These are phyloP conservation scores for Amesomyces nigricolor DNA, from an alignment of 2,329 filamentous ascomycete genomes.

Conservation along the genomic window DNA sequence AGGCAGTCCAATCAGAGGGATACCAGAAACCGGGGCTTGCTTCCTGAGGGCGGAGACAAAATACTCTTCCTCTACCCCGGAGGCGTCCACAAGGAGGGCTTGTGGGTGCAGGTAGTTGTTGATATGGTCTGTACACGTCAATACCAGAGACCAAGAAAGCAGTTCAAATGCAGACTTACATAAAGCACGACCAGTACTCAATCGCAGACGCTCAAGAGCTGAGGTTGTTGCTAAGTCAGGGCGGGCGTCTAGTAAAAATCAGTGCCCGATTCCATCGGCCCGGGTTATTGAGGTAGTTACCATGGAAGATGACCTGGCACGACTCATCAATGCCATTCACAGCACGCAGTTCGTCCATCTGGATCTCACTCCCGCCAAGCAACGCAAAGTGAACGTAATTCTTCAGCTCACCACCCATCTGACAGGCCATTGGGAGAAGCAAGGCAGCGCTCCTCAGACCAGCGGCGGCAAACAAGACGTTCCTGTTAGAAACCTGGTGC, in stretches of 20 bases:
- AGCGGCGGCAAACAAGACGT: slow-evolving; percentile 74
- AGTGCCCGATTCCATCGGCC: slow-evolving; percentile 8
- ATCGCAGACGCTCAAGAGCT: slow-evolving; percentile 62
- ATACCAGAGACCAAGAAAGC: not conserved
- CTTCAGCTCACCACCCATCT: slow-evolving; percentile 65
- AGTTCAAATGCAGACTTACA: slow-evolving; percentile 37
- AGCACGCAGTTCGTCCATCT: slow-evolving; percentile 61
- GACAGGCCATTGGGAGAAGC: slow-evolving; percentile 76
- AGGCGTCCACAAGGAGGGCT: slow-evolving; percentile 66
- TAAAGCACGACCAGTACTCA: slow-evolving; percentile 59
- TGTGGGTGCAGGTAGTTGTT: slow-evolving; percentile 70
- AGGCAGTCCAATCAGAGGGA: slow-evolving; percentile 72
- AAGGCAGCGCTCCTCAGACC: slow-evolving; percentile 66
- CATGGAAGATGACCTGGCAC: slow-evolving; percentile 61
- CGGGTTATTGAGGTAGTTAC: slow-evolving; percentile 31
- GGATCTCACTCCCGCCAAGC: slow-evolving; percentile 66
- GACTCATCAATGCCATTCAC: slow-evolving; percentile 71
- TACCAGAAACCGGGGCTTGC: slow-evolving; percentile 45
- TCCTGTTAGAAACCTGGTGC: slow-evolving; percentile 48
- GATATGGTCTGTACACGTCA: slow-evolving; percentile 52
- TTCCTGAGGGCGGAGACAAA: slow-evolving; percentile 57
- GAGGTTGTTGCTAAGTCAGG: slow-evolving; percentile 68
- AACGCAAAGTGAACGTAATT: slow-evolving; percentile 79
- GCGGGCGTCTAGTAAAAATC: slow-evolving; percentile 57
- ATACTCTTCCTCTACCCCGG: slow-evolving; percentile 59